Conservation (phyloP, 2,329 filamentous ascomycete genomes). For the Phoma sp. region DNA sequence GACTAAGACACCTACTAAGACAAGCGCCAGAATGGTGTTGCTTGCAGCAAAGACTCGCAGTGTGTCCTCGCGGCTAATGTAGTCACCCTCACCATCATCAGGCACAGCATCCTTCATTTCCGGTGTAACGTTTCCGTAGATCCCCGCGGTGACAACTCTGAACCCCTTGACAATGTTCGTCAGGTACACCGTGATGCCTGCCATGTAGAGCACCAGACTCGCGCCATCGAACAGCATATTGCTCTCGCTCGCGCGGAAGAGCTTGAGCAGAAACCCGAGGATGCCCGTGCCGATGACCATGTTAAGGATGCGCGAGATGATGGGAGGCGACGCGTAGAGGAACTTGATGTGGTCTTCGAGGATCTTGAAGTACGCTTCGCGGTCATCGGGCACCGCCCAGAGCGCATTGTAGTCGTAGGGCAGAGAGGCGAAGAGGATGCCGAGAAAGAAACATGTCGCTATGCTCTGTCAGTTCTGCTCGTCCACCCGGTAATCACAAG, state of each 20-base stretch:
- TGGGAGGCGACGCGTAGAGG: slow-evolving; percentile 86
- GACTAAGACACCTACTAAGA: slow-evolving; percentile 88
- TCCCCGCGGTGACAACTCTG: slow-evolving; percentile 76
- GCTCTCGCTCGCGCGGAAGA: slow-evolving; percentile 90
- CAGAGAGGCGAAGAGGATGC: slow-evolving; percentile 94
- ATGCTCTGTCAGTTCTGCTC: slow-evolving; percentile 10
- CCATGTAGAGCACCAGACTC: slow-evolving; percentile 75
- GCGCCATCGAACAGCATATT: slow-evolving; percentile 94
- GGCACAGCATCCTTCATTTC: slow-evolving; percentile 38
- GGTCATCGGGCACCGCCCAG: slow-evolving; percentile 72
- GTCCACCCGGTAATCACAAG: neutral
- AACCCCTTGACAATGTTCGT: slow-evolving; percentile 97
- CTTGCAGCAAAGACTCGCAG: slow-evolving; percentile 90
- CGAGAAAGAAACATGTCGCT: slow-evolving; percentile 93
- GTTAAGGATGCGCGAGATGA: slow-evolving; percentile 92
- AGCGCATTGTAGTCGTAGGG: slow-evolving; percentile 94
- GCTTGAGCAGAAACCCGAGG: slow-evolving; percentile 87
- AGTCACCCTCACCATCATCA: slow-evolving; percentile 59
- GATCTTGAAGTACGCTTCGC: slow-evolving; percentile 76
- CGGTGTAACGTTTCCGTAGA: slow-evolving; percentile 61
- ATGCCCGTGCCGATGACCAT: slow-evolving; percentile 90
- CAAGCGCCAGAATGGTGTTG: slow-evolving; percentile 93
- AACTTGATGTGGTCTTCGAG: slow-evolving; percentile 90
- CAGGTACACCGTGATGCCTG: slow-evolving; percentile 90
- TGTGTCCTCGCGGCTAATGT: slow-evolving; percentile 84